Percentiles rank a stretch among this genome's conserved stretches.
phyloP scores from a whole-genome alignment of 2,329 filamentous ascomycete species.

The Cylindrodendrum hubeiense region DNA sequence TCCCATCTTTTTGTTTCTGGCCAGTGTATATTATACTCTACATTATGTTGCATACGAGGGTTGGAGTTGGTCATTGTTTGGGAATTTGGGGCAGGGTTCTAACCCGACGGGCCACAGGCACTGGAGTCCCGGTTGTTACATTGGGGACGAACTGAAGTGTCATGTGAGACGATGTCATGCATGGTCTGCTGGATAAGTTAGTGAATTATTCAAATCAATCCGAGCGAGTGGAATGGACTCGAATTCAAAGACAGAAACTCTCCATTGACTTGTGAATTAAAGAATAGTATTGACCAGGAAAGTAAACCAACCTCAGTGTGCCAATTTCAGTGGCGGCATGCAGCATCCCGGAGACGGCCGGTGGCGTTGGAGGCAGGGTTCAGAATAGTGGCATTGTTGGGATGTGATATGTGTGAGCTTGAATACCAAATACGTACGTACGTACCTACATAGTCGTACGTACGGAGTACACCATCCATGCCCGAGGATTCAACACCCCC shows the following conservation, averaged over 20 bases:
- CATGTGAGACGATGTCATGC: slow-evolving; percentile 30
- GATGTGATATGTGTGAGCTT: slow-evolving; percentile 14
- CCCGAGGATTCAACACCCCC: slow-evolving; percentile 5
- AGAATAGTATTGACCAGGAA: not conserved
- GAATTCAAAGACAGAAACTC: slow-evolving; percentile 1
- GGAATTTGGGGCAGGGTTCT: not conserved
- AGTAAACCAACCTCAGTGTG: not conserved
- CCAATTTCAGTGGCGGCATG: slow-evolving; percentile 9
- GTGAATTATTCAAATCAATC: slow-evolving; percentile 14
- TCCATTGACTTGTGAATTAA: slow-evolving; percentile 1
- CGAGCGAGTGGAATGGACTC: slow-evolving; percentile 2
- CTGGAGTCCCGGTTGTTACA: slow-evolving; percentile 11
- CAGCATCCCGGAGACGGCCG: slow-evolving; percentile 3
- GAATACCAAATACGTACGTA: too few relatives aligned
- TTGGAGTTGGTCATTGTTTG: slow-evolving; percentile 30
- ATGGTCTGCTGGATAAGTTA: slow-evolving; percentile 9
- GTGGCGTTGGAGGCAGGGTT: slow-evolving; percentile 1
- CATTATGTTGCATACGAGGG: slow-evolving; percentile 30
- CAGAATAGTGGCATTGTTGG: slow-evolving; percentile 5
- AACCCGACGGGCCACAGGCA: not conserved
- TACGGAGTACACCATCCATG: not conserved
- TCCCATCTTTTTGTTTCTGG: slow-evolving; percentile 16
- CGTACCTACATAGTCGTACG: too few relatives aligned
- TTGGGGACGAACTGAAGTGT: slow-evolving; percentile 11
- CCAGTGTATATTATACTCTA: slow-evolving; percentile 30